Evolutionary conservation across 140 eudicot species (phyloP), one percentile per base, ranked within the genome.

Genomic region (Senecio squalidus): DNA sequence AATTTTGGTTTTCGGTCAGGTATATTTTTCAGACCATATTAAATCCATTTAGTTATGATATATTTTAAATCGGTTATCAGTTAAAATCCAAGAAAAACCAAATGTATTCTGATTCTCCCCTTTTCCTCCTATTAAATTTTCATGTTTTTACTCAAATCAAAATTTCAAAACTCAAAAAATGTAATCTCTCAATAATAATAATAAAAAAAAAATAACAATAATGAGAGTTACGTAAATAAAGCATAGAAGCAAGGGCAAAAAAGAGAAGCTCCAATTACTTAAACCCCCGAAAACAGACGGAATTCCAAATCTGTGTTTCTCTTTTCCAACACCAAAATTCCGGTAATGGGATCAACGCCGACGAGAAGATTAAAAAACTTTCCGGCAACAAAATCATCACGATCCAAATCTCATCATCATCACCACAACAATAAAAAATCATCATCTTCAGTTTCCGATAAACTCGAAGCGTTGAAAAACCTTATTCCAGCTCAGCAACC

Each of bases 401-500:
- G 52, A 58, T 48, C 33, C 11, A 52, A 39, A 2, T n/a, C n/a
- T n/a, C 60, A 45, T 13, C 62, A 50, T 11, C 62, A 41, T 20
- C 9, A n/a, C 0, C 4, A 10, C 4, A 14, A 6, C 4, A 65
- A 30, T 16, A 58, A 52, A 15, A 0, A 68, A 13, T 11, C 59
- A 5, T 55, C 60, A 5, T 56, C 69, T 9, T 66, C 86, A 8
- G 80, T 87, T 67, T 58, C 94, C 34, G 86, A 78, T 56, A 87
- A 87, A 65, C 73, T 87, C 26, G 84, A 83, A 74, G 89, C 96
- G 33, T 82, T 87, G 43, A 80, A 78, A 59, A 78, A 68, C 74
- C 84, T 87, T 20, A 70, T 83, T 49, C 96, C 96, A 2, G 69
- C 80, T 9, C 78, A 78, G 20, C 71, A 62, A 38, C 49, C 20